Percentiles rank a stretch among this genome's conserved stretches.
Conservation (phyloP, 352 stramenopile species). For the Pythium coloratum region DNA sequence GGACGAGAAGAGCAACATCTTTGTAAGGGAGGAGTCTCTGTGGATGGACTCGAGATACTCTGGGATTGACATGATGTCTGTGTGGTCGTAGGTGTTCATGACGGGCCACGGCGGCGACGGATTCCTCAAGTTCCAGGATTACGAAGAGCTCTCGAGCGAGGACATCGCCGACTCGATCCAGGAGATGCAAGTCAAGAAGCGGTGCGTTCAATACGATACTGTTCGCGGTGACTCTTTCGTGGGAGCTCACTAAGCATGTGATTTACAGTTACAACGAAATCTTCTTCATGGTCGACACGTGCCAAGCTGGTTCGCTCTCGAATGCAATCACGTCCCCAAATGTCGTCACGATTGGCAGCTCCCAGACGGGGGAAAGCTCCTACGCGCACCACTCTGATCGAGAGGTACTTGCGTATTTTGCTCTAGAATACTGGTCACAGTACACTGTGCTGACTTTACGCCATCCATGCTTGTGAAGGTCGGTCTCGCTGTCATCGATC, state of each 20-base stretch:
- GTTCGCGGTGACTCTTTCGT: too few relatives aligned
- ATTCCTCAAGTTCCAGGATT: slow-evolving; percentile 99
- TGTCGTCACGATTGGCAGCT: slow-evolving; percentile 93
- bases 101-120: slow-evolving; percentile 96
- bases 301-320: slow-evolving; percentile 93
- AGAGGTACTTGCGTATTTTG: slow-evolving; percentile 44
- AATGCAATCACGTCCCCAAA: slow-evolving; percentile 88
- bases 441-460: background rate
- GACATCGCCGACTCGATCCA: slow-evolving; percentile 93
- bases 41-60: slow-evolving; percentile 4
- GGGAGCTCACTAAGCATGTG: too few relatives aligned
- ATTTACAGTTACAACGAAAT: slow-evolving; percentile 89
- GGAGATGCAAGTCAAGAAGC: slow-evolving; percentile 93
- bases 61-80: background rate
- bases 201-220: slow-evolving; percentile 32
- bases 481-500: slow-evolving; percentile 86
- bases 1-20: slow-evolving; percentile 90
- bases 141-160: slow-evolving; percentile 95
- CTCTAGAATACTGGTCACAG: background rate
- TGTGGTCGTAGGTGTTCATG: slow-evolving; percentile 72
- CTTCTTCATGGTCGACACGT: slow-evolving; percentile 98
- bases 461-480: slow-evolving; percentile 53
- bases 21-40: slow-evolving; percentile 33
- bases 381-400: slow-evolving; percentile 92
- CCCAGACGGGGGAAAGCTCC: slow-evolving; percentile 91